Conservation (phyloP, 225 moss, liverwort and hornwort species). For the Marchantia polymorpha region DNA sequence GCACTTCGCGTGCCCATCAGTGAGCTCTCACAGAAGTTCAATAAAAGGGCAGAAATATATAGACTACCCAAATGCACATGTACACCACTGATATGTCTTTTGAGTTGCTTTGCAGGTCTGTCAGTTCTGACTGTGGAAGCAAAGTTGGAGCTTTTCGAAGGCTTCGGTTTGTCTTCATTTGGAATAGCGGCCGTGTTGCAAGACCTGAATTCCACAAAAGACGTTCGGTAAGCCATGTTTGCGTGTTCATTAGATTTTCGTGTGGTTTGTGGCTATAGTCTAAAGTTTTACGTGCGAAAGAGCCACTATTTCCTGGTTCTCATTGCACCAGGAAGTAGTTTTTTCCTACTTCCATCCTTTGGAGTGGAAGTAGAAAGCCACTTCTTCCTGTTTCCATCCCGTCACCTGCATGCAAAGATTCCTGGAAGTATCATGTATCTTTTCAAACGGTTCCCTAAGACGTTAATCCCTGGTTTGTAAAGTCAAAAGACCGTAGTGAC, state of each 20-base stretch:
- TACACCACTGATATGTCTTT: neutral
- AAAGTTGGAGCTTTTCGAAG: slow-evolving; percentile 76
- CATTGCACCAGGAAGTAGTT: too few relatives aligned
- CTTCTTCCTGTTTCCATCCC: too few relatives aligned
- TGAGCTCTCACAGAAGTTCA: neutral
- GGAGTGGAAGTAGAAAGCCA: too few relatives aligned
- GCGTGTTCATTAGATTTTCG: neutral
- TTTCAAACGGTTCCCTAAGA: too few relatives aligned
- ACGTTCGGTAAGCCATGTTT: slow-evolving; percentile 50
- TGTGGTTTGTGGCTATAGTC: too few relatives aligned
- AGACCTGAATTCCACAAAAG: slow-evolving; percentile 66
- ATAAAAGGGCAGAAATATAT: neutral
- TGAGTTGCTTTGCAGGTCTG: slow-evolving; percentile 55
- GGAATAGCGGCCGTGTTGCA: slow-evolving; percentile 57
- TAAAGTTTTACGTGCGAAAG: neutral
- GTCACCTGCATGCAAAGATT: too few relatives aligned
- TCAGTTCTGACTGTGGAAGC: slow-evolving; percentile 60
- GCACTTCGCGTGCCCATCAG: neutral
- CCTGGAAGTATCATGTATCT: too few relatives aligned
- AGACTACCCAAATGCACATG: neutral
- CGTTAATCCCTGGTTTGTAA: too few relatives aligned
- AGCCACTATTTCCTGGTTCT: neutral
- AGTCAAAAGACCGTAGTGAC: neutral
- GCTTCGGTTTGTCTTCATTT: slow-evolving; percentile 67
- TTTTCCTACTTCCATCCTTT: too few relatives aligned